Base-by-base conservation (phyloP, 345 rosid genomes). In the Litchi chinensis region DNA sequence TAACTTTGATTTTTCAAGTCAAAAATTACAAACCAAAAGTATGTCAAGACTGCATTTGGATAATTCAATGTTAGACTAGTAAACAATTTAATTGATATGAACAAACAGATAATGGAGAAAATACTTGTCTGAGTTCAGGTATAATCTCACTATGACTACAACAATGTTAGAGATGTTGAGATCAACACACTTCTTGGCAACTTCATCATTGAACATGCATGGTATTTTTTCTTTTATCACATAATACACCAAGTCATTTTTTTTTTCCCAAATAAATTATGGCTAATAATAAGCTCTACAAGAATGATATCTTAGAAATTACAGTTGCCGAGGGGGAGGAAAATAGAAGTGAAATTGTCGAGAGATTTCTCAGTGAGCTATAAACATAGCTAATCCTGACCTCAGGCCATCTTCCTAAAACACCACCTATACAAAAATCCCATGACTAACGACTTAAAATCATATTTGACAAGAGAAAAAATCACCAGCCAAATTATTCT, bases 351-450 rank as follows among this genome's bases (percentile, higher is more conserved):
- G 80, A 65, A 76, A 70, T 72, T 70, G 80, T 73, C 64, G 72
- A 67, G 46, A 71, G 74, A 73, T 68, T 67, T 69, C 68, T 79
- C 79, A 19, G 57, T 70, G 12, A 76, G 79, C 82, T 79, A 82
- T 77, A 69, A 68, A 50, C 80, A 76, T 77, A 65, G 67, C 85
- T 75, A 77, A 73, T 76, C 41, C 71, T 54, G 78, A 75, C 79
- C 67, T 28, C 82, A 37, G 76, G 75, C 75, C 84, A 76, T 78
- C 62, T 80, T 80, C 77, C 82, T 74, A 79, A 59, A 73, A 71
- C 85, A 73, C 76, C 73, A 43, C 67, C 88, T 88, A 83, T 88
- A 88, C 89, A 84, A 83, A 77, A 79, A 62, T 70, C 63, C 65
- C 50, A 56, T 46, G 52, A 62, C 77, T 54, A 69, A 66, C 24